These are phyloP conservation scores for Termitomyces sp. DNA, from an alignment of 768 basidiomycete genomes.

Conservation along the genomic window DNA sequence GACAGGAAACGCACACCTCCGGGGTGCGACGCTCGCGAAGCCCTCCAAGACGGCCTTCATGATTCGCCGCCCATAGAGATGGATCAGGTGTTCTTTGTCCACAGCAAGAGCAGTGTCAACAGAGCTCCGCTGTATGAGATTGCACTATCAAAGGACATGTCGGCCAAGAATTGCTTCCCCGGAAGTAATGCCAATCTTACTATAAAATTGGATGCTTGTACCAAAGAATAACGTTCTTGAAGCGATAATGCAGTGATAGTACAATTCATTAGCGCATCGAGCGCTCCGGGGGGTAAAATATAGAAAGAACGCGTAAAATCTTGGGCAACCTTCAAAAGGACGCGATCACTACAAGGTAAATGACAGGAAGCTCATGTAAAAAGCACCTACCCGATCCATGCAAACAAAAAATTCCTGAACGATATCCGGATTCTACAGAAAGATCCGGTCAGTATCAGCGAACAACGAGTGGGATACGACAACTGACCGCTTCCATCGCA, in stretches of 20 bases:
- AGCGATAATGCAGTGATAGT: slow-evolving; percentile 60
- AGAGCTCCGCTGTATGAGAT: slow-evolving; percentile 65
- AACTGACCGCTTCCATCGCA: slow-evolving; percentile 67
- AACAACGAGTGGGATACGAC: neutral
- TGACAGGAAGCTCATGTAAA: neutral
- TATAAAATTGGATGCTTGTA: slow-evolving; percentile 78
- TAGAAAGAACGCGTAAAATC: slow-evolving; percentile 58
- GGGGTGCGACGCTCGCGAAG: slow-evolving; percentile 81
- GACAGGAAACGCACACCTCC: slow-evolving; percentile 25
- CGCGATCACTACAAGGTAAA: neutral
- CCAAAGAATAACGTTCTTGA: slow-evolving; percentile 79
- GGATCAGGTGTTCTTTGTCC: slow-evolving; percentile 38
- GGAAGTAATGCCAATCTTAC: slow-evolving; percentile 37
- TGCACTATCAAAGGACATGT: slow-evolving; percentile 38
- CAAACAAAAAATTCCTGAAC: slow-evolving; percentile 87
- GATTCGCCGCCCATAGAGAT: slow-evolving; percentile 59
- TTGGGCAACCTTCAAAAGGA: slow-evolving; percentile 33
- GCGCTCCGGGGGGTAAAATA: slow-evolving; percentile 50
- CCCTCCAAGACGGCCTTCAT: slow-evolving; percentile 74
- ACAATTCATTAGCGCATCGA: slow-evolving; percentile 65
- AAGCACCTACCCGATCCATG: slow-evolving; percentile 61
- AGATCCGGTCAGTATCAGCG: neutral
- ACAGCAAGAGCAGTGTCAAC: slow-evolving; percentile 57
- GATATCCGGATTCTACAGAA: slow-evolving; percentile 79
- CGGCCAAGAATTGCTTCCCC: neutral